These are phyloP conservation scores for Aspergillus nanangensis DNA, from an alignment of 495 filamentous ascomycete species.

Conservation along the genomic window DNA sequence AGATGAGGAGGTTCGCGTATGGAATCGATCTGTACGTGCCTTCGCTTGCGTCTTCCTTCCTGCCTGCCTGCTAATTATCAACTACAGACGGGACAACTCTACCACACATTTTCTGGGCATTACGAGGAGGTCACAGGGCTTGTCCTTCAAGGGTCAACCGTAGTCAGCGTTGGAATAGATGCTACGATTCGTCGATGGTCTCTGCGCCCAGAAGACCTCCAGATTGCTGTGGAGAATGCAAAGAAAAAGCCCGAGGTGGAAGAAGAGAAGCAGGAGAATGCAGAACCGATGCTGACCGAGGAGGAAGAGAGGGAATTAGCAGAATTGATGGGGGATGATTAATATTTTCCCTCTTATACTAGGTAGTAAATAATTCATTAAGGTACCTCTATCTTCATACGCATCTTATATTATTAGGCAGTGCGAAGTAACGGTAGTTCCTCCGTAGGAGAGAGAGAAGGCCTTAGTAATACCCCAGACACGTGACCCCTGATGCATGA, in stretches of 20 bases:
- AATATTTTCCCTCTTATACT: slow-evolving; percentile 7
- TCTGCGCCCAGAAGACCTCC: slow-evolving; percentile 59
- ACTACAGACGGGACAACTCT: slow-evolving; percentile 60
- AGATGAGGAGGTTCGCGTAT: slow-evolving; percentile 88
- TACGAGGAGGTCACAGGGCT: slow-evolving; percentile 89
- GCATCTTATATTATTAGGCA: too few relatives aligned
- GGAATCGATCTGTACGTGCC: slow-evolving; percentile 60
- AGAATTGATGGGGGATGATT: slow-evolving; percentile 77
- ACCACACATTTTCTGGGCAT: slow-evolving; percentile 77
- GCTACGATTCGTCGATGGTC: slow-evolving; percentile 82
- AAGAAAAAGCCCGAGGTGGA: slow-evolving; percentile 47
- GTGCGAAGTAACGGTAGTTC: too few relatives aligned
- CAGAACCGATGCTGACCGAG: slow-evolving; percentile 56
- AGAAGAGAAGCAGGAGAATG: slow-evolving; percentile 35
- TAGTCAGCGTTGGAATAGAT: slow-evolving; percentile 85
- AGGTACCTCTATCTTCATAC: too few relatives aligned
- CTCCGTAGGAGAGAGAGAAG: background rate
- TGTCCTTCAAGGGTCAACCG: slow-evolving; percentile 52
- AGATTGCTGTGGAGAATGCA: slow-evolving; percentile 54
- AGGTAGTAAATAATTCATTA: too few relatives aligned
- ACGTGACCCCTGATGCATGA: background rate
- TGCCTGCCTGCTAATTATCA: slow-evolving; percentile 17
- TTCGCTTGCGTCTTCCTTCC: background rate
- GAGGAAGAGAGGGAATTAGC: slow-evolving; percentile 87
- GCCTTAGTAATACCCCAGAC: background rate